phyloP scores from a whole-genome alignment of 2,329 filamentous ascomycete species.

The Aspergillus amoenus region DNA sequence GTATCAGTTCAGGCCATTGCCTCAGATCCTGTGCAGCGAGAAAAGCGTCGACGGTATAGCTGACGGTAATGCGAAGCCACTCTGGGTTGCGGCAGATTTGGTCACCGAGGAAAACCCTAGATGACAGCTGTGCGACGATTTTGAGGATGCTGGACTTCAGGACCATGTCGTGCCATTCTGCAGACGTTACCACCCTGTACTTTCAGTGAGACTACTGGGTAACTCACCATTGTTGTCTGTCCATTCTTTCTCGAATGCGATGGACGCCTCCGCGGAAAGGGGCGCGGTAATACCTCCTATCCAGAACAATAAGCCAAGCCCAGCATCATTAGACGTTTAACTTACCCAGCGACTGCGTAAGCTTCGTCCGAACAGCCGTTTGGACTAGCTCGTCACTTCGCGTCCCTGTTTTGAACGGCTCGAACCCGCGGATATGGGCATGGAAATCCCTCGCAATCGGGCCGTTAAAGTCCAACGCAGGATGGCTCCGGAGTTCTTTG shows the following conservation, averaged over 20 bases:
- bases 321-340: too few species aligned
- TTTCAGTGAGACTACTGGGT: neutral
- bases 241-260: slow-evolving; percentile 7
- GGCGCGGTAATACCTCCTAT: neutral
- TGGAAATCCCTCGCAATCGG: slow-evolving; percentile 19
- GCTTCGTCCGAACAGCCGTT: slow-evolving; percentile 21
- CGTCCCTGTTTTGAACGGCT: slow-evolving; percentile 18
- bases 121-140: slow-evolving; percentile 9
- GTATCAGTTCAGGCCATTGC: slow-evolving; percentile 1
- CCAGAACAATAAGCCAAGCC: neutral
- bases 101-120: slow-evolving; percentile 9
- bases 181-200: neutral
- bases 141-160: slow-evolving; percentile 5
- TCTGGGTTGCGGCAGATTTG: slow-evolving; percentile 17
- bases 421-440: slow-evolving; percentile 17
- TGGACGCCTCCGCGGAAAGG: slow-evolving; percentile 3
- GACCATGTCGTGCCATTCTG: slow-evolving; percentile 13
- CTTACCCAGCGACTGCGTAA: slow-evolving; percentile 24
- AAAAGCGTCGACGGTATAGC: slow-evolving; percentile 17
- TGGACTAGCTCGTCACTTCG: slow-evolving; percentile 15
- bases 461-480: slow-evolving; percentile 17
- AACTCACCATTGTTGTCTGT: slow-evolving; percentile 7
- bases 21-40: slow-evolving; percentile 18
- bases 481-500: slow-evolving; percentile 22
- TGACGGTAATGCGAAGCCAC: slow-evolving; percentile 18